These are phyloP conservation scores for Breynia disticha DNA, from an alignment of 441 rosid genomes.

Conservation along the genomic window DNA sequence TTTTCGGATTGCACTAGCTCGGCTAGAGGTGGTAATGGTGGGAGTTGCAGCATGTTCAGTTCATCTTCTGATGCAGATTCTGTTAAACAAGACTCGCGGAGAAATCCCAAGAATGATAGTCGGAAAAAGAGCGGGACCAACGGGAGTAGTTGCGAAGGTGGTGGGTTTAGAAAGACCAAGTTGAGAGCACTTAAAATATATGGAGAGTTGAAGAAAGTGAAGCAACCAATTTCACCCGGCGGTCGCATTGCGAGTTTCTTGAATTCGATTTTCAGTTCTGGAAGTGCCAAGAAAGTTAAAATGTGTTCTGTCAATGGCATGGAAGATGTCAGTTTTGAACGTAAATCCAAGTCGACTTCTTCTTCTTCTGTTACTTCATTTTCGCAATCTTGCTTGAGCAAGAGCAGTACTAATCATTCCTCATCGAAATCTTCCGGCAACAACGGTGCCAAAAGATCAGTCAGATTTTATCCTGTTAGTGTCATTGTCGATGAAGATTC, in stretches of 20 bases:
- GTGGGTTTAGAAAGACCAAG: slow-evolving; percentile 40
- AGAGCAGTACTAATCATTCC: slow-evolving; percentile 16
- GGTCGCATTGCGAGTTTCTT: slow-evolving; percentile 52
- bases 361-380: slow-evolving; percentile 42
- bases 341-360: slow-evolving; percentile 39
- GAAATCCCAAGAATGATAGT: too few relatives aligned
- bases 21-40: slow-evolving; percentile 25
- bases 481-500: slow-evolving; percentile 53
- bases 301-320: slow-evolving; percentile 48
- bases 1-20: slow-evolving; percentile 52
- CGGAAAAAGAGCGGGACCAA: too few relatives aligned
- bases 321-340: slow-evolving; percentile 49
- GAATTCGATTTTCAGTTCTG: slow-evolving; percentile 57
- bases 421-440: slow-evolving; percentile 13
- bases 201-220: slow-evolving; percentile 48
- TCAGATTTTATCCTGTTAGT: slow-evolving; percentile 52
- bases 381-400: slow-evolving; percentile 56
- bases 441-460: slow-evolving; percentile 38
- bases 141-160: slow-evolving; percentile 12
- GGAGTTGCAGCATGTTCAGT: slow-evolving; percentile 10
- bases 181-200: slow-evolving; percentile 40
- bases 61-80: slow-evolving; percentile 54
- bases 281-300: slow-evolving; percentile 65
- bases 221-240: slow-evolving; percentile 74
- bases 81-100: too few relatives aligned